phyloP scores from a whole-genome alignment of 129 eudicot genomes.

The Tanacetum coccineum region DNA sequence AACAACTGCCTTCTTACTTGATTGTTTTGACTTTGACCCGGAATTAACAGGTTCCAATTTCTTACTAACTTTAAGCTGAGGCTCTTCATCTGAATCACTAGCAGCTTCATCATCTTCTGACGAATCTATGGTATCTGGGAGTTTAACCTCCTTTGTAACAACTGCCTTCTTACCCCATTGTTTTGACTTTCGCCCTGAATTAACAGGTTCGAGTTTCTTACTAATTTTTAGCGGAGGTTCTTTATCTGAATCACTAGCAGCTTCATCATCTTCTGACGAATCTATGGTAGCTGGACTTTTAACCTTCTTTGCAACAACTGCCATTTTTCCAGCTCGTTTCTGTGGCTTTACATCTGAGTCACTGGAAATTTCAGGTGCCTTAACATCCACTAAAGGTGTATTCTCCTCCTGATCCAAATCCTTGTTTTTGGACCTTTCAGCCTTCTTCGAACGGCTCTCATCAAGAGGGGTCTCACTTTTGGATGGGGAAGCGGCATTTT shows the following conservation, averaged over 20 bases:
- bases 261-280: too few species aligned
- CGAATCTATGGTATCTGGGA: conserved; percentile 26
- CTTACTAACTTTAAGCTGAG: not conserved
- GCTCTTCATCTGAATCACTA: conserved; percentile 32
- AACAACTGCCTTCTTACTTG: conserved; percentile 40
- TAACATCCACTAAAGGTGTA: conserved; percentile 20
- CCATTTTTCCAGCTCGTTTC: conserved; percentile 42
- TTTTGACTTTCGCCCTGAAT: too few species aligned
- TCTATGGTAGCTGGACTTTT: too few species aligned
- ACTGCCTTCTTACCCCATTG: conserved; percentile 40
- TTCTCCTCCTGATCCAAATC: conserved; percentile 29
- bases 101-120: conserved; percentile 34
- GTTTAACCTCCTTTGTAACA: conserved; percentile 33
- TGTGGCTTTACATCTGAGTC: conserved; percentile 35
- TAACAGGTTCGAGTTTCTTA: too few species aligned
- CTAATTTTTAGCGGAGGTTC: too few species aligned
- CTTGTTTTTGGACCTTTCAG: conserved; percentile 31
- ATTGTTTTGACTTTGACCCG: conserved; percentile 12
- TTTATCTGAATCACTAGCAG: conserved; percentile 33
- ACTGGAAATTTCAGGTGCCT: conserved; percentile 16
- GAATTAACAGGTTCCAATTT: not conserved
- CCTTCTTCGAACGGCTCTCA: conserved; percentile 37
- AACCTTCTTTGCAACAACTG: not conserved
- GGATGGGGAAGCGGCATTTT: conserved; percentile 38
- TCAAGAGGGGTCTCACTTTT: conserved; percentile 43